Evolutionary conservation across 352 stramenopile genomes (phyloP).

Genomic region (Phytopythium delawarense): DNA sequence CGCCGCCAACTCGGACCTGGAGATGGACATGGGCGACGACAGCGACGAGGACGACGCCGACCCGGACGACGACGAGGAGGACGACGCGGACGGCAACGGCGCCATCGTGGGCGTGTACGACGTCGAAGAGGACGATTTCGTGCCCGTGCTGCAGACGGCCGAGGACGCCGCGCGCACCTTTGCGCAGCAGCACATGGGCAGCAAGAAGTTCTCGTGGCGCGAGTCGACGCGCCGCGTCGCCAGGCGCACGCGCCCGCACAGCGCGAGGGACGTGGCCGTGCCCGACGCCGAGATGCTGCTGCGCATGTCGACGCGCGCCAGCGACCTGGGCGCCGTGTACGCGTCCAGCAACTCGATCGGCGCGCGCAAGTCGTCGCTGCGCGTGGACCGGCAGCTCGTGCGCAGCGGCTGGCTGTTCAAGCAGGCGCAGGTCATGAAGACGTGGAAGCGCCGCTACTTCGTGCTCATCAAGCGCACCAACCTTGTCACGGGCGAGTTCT

Average conservation of each 20-base stretch:
- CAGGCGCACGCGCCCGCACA: constrained; percentile 8
- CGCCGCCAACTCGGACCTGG: constrained; percentile 21
- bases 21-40: constrained; percentile 21
- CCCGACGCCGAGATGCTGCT: constrained; percentile 44
- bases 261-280: constrained; percentile 15
- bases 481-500: constrained; percentile 55
- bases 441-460: constrained; percentile 86
- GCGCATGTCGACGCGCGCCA: constrained; percentile 39
- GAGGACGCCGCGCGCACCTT: constrained; percentile 45
- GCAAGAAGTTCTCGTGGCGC: constrained; percentile 52
- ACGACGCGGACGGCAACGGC: constrained; percentile 22
- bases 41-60: constrained; percentile 23
- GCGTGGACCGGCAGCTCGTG: constrained; percentile 44
- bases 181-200: constrained; percentile 18
- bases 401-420: constrained; percentile 55
- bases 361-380: constrained; percentile 27
- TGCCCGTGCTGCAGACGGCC: constrained; percentile 62
- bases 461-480: constrained; percentile 83
- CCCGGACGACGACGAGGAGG: constrained; percentile 19
- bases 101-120: constrained; percentile 33
- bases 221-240: constrained; percentile 25
- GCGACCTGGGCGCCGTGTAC: constrained; percentile 30
- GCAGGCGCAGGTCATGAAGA: constrained; percentile 70
- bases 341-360: constrained; percentile 32
- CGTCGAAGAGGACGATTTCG: constrained; percentile 45